Percentiles rank a stretch among this genome's conserved stretches.
Evolutionary conservation across 768 basidiomycete genomes (phyloP).

Genomic region (Boletellus sp.): DNA sequence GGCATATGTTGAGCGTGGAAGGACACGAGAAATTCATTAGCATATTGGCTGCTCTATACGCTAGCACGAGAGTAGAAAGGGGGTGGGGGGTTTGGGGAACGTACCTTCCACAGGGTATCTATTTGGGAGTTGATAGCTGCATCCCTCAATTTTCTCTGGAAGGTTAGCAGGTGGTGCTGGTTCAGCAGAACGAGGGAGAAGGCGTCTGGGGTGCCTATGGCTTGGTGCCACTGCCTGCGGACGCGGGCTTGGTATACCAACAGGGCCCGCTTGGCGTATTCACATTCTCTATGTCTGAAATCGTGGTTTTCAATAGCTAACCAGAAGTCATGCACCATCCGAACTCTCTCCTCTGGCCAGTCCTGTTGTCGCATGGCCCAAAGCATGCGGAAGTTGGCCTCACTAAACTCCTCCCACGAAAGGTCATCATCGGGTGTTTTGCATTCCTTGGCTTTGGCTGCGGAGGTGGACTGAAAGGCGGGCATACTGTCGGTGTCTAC

Average conservation of each 20-base stretch:
- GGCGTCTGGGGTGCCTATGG: not conserved
- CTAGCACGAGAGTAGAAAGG: too few relatives aligned
- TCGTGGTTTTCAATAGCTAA: not conserved
- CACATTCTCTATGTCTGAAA: not conserved
- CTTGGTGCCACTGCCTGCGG: not conserved
- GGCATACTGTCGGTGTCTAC: too few relatives aligned
- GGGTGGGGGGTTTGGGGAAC: too few relatives aligned
- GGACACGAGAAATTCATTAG: too few relatives aligned
- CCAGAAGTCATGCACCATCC: not conserved
- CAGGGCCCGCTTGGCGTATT: not conserved
- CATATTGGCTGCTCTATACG: too few relatives aligned
- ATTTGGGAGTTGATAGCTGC: not conserved
- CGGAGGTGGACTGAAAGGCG: not conserved
- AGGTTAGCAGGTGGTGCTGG: not conserved
- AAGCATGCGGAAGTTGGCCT: conserved; percentile 1
- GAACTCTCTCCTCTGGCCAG: not conserved
- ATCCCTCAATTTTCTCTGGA: not conserved
- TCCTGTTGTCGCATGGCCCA: not conserved
- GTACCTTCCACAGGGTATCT: not conserved
- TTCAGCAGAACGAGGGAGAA: not conserved
- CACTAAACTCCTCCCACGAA: conserved; percentile 3
- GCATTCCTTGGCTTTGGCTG: not conserved
- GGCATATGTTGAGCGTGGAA: too few relatives aligned
- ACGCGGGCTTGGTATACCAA: not conserved
- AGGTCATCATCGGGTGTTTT: not conserved